Conservation (phyloP, 2,329 filamentous ascomycete genomes). For the Colletotrichum sp. region DNA sequence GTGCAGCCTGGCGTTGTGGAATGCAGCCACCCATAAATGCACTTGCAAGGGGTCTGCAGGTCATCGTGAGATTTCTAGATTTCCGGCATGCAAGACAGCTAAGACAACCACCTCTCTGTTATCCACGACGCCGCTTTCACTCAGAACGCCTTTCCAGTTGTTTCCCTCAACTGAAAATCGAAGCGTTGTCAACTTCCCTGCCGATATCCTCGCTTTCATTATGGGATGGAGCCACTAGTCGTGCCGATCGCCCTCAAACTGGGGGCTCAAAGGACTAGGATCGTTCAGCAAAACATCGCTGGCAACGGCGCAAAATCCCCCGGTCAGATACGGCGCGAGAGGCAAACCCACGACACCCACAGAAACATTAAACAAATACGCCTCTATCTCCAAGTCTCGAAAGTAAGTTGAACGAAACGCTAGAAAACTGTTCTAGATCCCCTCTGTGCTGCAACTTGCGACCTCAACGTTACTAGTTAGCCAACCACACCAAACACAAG, state of each 20-base stretch:
- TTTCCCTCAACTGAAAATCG: background rate
- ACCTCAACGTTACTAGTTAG: background rate
- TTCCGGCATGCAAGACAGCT: background rate
- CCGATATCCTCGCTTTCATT: background rate
- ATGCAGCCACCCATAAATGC: background rate
- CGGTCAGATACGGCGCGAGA: background rate
- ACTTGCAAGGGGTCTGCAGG: constrained; percentile 9
- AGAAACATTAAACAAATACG: background rate
- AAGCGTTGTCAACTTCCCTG: background rate
- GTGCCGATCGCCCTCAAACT: background rate
- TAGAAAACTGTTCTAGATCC: background rate
- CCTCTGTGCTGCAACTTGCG: background rate
- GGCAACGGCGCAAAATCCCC: background rate
- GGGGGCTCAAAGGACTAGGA: background rate
- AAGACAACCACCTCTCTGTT: background rate
- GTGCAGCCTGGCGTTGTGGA: background rate
- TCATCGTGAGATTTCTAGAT: constrained; percentile 2
- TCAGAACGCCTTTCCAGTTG: background rate
- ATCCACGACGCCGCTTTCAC: background rate
- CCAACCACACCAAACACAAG: background rate
- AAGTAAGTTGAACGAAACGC: background rate
- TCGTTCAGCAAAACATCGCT: background rate
- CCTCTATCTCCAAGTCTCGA: background rate
- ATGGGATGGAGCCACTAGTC: background rate
- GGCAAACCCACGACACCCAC: background rate